Evolutionary conservation across 169 alveolate species (phyloP).

Genomic region (Babesia bovis): DNA sequence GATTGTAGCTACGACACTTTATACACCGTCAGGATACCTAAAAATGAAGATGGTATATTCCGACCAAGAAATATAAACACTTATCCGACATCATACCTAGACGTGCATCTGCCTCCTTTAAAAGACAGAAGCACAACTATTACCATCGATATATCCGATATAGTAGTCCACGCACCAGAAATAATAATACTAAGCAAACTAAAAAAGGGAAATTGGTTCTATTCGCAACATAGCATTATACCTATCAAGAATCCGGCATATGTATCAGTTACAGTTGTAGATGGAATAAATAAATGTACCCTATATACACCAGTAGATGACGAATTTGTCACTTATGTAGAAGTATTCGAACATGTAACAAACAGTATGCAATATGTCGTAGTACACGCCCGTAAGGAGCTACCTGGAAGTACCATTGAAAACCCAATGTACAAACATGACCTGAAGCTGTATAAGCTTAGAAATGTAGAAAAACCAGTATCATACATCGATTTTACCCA

Average conservation of each 20-base stretch:
- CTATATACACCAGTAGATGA: not conserved
- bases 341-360: not conserved
- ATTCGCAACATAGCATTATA: not conserved
- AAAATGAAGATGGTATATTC: not conserved
- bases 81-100: not conserved
- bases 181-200: not conserved
- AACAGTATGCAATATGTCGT: not conserved
- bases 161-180: not conserved
- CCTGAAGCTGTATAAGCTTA: not conserved
- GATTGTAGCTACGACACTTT: not conserved
- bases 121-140: not conserved
- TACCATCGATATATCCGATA: not conserved
- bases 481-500: not conserved
- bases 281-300: not conserved
- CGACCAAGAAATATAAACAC: not conserved
- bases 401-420: not conserved
- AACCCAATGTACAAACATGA: not conserved
- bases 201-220: conserved; percentile 7
- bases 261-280: not conserved
- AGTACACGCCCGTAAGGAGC: not conserved
- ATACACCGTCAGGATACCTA: not conserved
- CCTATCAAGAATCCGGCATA: not conserved
- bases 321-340: not conserved
- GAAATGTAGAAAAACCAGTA: not conserved
- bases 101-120: not conserved